Percentiles rank a stretch among this genome's conserved stretches.
Conservation (phyloP, 495 filamentous ascomycete genomes). For the Aspergillus diversus region DNA sequence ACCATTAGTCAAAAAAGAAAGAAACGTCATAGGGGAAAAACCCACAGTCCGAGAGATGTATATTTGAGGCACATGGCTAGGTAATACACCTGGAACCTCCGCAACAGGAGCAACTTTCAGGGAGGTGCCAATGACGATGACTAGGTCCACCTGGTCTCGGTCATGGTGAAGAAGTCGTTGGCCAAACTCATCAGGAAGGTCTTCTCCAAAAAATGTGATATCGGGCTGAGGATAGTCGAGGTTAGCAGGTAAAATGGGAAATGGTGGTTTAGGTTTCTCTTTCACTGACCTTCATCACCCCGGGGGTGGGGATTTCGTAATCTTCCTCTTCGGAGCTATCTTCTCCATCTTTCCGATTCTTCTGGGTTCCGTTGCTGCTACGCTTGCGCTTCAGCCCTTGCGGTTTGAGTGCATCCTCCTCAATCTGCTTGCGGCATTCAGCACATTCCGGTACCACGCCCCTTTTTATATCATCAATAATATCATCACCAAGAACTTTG, state of each 20-base stretch:
- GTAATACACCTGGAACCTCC: slow-evolving; percentile 83
- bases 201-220: slow-evolving; percentile 87
- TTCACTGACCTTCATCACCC: slow-evolving; percentile 81
- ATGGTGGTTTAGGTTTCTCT: not conserved
- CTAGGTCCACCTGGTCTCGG: slow-evolving; percentile 78
- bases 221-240: slow-evolving; percentile 61
- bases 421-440: slow-evolving; percentile 44
- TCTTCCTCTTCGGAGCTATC: slow-evolving; percentile 75
- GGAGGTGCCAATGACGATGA: slow-evolving; percentile 96
- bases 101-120: slow-evolving; percentile 94
- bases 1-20: slow-evolving; percentile 15
- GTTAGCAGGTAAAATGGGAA: slow-evolving; percentile 12
- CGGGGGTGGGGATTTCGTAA: slow-evolving; percentile 69
- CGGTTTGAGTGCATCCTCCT: slow-evolving; percentile 42
- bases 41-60: slow-evolving; percentile 84
- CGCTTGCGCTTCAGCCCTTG: slow-evolving; percentile 76
- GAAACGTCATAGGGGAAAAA: slow-evolving; percentile 1
- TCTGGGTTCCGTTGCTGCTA: slow-evolving; percentile 60
- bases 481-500: slow-evolving; percentile 72
- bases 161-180: slow-evolving; percentile 78
- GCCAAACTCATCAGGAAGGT: slow-evolving; percentile 82
- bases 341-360: slow-evolving; percentile 55
- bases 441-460: slow-evolving; percentile 66
- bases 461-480: slow-evolving; percentile 77
- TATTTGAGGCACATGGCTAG: slow-evolving; percentile 82